Base-by-base conservation (phyloP, 148 eudicot genomes). In the Dianthus caryophyllus region DNA sequence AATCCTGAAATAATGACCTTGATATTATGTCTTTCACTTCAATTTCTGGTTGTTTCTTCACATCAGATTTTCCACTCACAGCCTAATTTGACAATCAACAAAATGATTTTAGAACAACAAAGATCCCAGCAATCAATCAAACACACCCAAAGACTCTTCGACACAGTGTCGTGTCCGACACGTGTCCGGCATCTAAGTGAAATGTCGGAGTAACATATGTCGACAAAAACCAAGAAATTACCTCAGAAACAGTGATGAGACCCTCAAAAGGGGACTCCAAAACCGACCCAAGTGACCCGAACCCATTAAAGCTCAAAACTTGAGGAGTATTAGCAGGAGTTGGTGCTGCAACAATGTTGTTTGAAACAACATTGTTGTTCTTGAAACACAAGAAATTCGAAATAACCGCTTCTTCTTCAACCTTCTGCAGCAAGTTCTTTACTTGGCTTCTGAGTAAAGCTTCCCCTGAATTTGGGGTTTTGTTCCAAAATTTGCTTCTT, bases 401-500 rank as follows among this genome's bases (percentile, higher is more conserved):
- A 14, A 85, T 55, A 73, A 75, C 92, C 18, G 87, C 84, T 64
- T 83, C 98, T 77, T 93, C 95, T 76, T 86, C 96, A 62, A 93
- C 96, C 56, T 83, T 93, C 22, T 93, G 91, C 80, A 93, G 47
- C 16, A 93, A 76, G 43, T 75, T 88, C 85, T 88, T 88, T 33
- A 89, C 97, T 71, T 90, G 96, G 2, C 86, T 82, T 67, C 98
- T 80, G 25, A 94, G 83, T 47, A 94, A 67, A 17, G 88, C 88
- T 76, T 94, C 97, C 0, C 98, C 98, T 25, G 98, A 90, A 6
- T 96, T 96, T 9, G 98, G 97, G 9, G 97, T 94, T 21, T 68
- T 72, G 62, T 75, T 79, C 66, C 71, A 75, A 22, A 18, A 67
- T 29, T n/a, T 52, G 14, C 41, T 71, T 21, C 74, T 76, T 61